Conservation (phyloP, 345 rosid genomes). For the Adansonia digitata region DNA sequence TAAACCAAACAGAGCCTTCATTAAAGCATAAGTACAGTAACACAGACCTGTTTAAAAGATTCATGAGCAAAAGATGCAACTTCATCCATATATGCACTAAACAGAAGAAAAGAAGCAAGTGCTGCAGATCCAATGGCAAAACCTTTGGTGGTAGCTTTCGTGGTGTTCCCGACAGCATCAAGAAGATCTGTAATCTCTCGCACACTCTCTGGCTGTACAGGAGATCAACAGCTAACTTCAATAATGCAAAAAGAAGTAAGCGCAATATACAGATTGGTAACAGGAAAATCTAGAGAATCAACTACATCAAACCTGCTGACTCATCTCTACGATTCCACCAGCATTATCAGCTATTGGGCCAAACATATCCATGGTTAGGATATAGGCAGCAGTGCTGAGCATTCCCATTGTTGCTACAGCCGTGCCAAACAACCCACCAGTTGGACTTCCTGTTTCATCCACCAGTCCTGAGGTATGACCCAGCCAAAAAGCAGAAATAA, state of each 20-base stretch:
- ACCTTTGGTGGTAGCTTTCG: conserved; percentile 98
- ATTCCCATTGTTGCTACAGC: conserved; percentile 99
- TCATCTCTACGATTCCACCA: conserved; percentile 99
- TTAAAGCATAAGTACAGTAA: conserved; percentile 1
- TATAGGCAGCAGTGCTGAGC: conserved; percentile 99
- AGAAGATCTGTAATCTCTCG: conserved; percentile 95
- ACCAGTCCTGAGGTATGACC: conserved; percentile 90
- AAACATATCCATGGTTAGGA: conserved; percentile 99
- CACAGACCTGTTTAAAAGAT: conserved; percentile 73
- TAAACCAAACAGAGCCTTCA: neutral
- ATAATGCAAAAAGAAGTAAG: neutral
- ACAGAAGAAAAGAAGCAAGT: conserved; percentile 96
- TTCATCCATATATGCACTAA: conserved; percentile 99
- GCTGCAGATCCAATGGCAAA: conserved; percentile 99
- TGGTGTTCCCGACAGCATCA: conserved; percentile 99
- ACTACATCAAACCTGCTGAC: conserved; percentile 70
- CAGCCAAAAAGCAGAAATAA: conserved; percentile 86
- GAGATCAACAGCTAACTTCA: conserved; percentile 8
- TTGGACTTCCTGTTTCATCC: conserved; percentile 80
- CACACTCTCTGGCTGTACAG: conserved; percentile 84
- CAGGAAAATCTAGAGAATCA: neutral
- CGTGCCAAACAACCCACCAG: conserved; percentile 96
- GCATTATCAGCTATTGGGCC: conserved; percentile 99
- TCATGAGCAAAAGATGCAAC: conserved; percentile 74
- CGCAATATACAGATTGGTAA: neutral